Evolutionary conservation across 345 rosid genomes (phyloP).

Genomic region (Acer yangbiense): DNA sequence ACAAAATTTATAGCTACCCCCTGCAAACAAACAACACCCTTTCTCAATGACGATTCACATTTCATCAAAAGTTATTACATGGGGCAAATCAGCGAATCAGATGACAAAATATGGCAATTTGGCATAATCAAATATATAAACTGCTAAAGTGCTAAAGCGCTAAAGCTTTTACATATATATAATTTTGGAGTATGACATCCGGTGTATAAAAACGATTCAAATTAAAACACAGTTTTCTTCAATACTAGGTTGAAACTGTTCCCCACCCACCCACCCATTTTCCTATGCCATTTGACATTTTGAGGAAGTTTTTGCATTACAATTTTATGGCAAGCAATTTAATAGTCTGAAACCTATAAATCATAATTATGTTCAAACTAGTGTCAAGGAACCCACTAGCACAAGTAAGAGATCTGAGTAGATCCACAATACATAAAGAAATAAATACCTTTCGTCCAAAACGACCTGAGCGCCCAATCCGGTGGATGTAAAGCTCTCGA

Average conservation of each 20-base stretch:
- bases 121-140: neutral
- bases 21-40: slow-evolving; percentile 33
- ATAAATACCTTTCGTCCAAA: slow-evolving; percentile 89
- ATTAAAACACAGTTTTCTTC: neutral
- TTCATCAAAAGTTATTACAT: neutral
- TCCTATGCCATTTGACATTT: neutral
- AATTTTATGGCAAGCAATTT: neutral
- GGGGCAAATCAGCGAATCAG: neutral
- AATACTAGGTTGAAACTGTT: too few relatives aligned
- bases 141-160: too few relatives aligned
- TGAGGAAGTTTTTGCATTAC: neutral
- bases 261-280: neutral
- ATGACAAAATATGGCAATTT: neutral
- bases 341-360: neutral
- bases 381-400: neutral
- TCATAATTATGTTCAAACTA: neutral
- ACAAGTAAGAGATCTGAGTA: neutral
- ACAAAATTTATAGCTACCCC: slow-evolving; percentile 95
- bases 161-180: too few relatives aligned
- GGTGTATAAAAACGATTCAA: neutral
- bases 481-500: slow-evolving; percentile 96
- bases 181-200: too few relatives aligned
- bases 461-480: slow-evolving; percentile 97
- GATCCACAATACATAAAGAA: neutral
- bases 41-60: neutral